These are phyloP conservation scores for Ogataea siamensis DNA, from an alignment of 805 yeast species.

Conservation along the genomic window DNA sequence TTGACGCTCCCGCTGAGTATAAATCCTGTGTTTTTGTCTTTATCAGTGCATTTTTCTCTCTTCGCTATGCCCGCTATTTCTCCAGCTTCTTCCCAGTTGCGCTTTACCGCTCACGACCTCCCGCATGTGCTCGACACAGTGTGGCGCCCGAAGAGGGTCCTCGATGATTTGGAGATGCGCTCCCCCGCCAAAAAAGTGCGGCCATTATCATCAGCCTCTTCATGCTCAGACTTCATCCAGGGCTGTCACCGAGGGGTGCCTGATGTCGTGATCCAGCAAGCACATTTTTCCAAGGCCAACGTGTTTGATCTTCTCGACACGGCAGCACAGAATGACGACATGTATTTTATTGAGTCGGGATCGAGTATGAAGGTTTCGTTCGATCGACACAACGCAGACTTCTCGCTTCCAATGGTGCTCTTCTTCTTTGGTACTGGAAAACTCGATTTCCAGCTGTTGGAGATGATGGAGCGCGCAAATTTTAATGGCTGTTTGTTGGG, in stretches of 20 bases:
- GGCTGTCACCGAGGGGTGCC: slow-evolving; percentile 12
- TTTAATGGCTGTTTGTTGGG: slow-evolving; percentile 19
- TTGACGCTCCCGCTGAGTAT: slow-evolving; percentile 5
- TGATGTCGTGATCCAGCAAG: slow-evolving; percentile 20
- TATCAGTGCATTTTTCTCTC: not conserved
- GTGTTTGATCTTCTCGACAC: slow-evolving; percentile 12
- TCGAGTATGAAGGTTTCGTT: slow-evolving; percentile 2
- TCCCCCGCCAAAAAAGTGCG: slow-evolving; percentile 6
- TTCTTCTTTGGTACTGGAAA: slow-evolving; percentile 20
- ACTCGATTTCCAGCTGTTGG: slow-evolving; percentile 16
- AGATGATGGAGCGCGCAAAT: slow-evolving; percentile 5
- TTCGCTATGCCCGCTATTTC: slow-evolving; percentile 7
- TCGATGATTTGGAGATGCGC: not conserved
- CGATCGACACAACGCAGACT: not conserved
- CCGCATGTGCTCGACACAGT: not conserved
- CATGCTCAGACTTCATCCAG: slow-evolving; percentile 7
- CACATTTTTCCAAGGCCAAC: slow-evolving; percentile 20
- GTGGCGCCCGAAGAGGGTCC: slow-evolving; percentile 7
- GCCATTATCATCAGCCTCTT: slow-evolving; percentile 8
- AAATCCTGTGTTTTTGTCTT: slow-evolving; percentile 1
- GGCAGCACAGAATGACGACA: slow-evolving; percentile 2
- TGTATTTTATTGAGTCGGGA: slow-evolving; percentile 9
- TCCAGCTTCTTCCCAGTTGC: slow-evolving; percentile 6
- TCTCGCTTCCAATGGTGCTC: slow-evolving; percentile 14
- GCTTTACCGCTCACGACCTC: slow-evolving; percentile 3